These are phyloP conservation scores for Dacryopinax spathularia DNA, from an alignment of 768 basidiomycete genomes.

Conservation along the genomic window DNA sequence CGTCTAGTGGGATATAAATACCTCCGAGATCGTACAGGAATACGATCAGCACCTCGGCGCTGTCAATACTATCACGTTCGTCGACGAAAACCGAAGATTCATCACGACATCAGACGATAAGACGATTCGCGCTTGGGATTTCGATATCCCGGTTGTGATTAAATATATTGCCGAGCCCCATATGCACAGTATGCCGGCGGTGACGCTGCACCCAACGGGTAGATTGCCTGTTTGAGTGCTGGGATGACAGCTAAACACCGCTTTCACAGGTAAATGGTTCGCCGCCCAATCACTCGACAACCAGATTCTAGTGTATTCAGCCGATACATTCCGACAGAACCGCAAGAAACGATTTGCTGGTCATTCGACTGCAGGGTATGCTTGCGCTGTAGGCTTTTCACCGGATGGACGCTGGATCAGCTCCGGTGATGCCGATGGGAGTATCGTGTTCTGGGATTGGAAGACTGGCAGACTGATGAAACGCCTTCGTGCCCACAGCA, in stretches of 20 bases:
- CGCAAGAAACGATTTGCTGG: conserved; percentile 97
- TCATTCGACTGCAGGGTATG: conserved; percentile 92
- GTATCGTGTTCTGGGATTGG: conserved; percentile 99
- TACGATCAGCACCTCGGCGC: conserved; percentile 98
- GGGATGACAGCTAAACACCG: neutral
- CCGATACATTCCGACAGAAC: conserved; percentile 96
- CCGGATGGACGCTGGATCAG: conserved; percentile 98
- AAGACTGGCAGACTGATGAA: conserved; percentile 95
- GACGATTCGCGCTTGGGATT: conserved; percentile 98
- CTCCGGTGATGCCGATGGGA: conserved; percentile 88
- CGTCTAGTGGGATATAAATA: conserved; percentile 73
- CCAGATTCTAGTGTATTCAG: conserved; percentile 93
- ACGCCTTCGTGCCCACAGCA: conserved; percentile 71
- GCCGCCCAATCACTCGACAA: conserved; percentile 97
- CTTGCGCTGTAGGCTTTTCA: conserved; percentile 92
- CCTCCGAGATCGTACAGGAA: conserved; percentile 91
- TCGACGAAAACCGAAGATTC: conserved; percentile 93
- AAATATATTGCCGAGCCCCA: conserved; percentile 98
- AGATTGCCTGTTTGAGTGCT: conserved; percentile 10
- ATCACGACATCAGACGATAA: conserved; percentile 98
- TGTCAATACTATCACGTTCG: conserved; percentile 97
- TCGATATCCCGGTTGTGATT: conserved; percentile 97
- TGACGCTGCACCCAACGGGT: conserved; percentile 91
- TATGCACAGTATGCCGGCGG: conserved; percentile 99
- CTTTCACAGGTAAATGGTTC: conserved; percentile 69